phyloP scores from a whole-genome alignment of 768 basidiomycete species.

The Boletus subcaerulescens region DNA sequence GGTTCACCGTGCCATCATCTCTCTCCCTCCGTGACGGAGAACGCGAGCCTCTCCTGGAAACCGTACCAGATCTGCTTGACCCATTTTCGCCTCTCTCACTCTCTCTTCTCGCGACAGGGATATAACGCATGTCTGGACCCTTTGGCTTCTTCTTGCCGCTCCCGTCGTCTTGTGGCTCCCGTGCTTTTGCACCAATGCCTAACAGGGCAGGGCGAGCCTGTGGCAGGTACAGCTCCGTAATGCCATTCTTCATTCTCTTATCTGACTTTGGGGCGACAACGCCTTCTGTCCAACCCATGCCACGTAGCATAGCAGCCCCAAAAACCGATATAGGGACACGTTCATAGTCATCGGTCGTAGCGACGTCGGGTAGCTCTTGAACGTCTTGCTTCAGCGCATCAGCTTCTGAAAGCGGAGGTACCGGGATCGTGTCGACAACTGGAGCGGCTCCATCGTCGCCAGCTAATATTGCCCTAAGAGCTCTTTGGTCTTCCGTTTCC shows the following conservation, averaged over 20 bases:
- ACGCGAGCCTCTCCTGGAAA: slow-evolving; percentile 49
- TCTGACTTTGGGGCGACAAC: slow-evolving; percentile 60
- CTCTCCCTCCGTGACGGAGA: slow-evolving; percentile 39
- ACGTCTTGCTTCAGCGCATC: slow-evolving; percentile 88
- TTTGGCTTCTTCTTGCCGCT: slow-evolving; percentile 49
- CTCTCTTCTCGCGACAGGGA: slow-evolving; percentile 78
- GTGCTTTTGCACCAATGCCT: slow-evolving; percentile 93
- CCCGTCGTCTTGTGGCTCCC: slow-evolving; percentile 69
- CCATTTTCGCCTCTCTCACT: slow-evolving; percentile 33
- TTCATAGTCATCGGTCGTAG: slow-evolving; percentile 82
- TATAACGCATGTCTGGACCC: slow-evolving; percentile 67
- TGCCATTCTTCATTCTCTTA: slow-evolving; percentile 50
- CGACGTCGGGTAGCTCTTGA: slow-evolving; percentile 67
- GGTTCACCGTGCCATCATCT: slow-evolving; percentile 2
- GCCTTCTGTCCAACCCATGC: slow-evolving; percentile 96
- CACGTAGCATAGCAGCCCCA: slow-evolving; percentile 87
- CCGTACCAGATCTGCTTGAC: slow-evolving; percentile 35
- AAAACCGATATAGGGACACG: slow-evolving; percentile 92
- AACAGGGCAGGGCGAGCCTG: slow-evolving; percentile 78
- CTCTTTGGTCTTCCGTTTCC: slow-evolving; percentile 74
- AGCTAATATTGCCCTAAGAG: slow-evolving; percentile 76
- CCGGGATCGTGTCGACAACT: slow-evolving; percentile 61
- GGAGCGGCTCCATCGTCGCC: slow-evolving; percentile 38
- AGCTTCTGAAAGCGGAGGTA: slow-evolving; percentile 61
- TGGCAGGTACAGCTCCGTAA: slow-evolving; percentile 80